Conservation (phyloP, 2,329 filamentous ascomycete species). For the Fusarium pseudonygamai region DNA sequence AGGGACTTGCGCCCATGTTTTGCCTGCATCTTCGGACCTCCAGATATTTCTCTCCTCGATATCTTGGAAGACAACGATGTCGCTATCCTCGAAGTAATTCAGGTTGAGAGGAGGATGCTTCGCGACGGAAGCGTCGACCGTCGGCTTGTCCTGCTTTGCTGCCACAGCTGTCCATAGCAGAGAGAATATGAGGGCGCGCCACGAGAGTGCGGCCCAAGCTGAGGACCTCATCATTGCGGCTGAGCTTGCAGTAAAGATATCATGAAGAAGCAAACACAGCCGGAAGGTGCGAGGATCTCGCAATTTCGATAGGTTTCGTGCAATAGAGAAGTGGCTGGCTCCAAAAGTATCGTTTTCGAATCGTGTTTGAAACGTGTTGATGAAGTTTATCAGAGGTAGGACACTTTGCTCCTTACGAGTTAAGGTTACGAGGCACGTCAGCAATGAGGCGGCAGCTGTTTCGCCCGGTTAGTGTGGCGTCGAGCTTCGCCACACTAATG, state of each 20-base stretch:
- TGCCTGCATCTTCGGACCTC: slow-evolving; percentile 83
- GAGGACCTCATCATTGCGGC: slow-evolving; percentile 64
- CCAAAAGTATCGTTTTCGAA: slow-evolving; percentile 9
- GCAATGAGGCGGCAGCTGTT: slow-evolving; percentile 43
- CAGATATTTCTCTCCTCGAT: slow-evolving; percentile 70
- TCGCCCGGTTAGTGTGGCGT: slow-evolving; percentile 36
- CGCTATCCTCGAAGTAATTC: slow-evolving; percentile 91
- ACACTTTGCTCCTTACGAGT: slow-evolving; percentile 41
- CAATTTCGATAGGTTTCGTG: not conserved
- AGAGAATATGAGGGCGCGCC: slow-evolving; percentile 63
- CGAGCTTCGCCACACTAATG: slow-evolving; percentile 40
- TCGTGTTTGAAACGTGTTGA: slow-evolving; percentile 21
- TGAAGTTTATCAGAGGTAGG: slow-evolving; percentile 33
- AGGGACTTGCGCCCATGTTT: slow-evolving; percentile 74
- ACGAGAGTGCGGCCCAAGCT: slow-evolving; percentile 58
- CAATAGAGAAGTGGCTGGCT: not conserved
- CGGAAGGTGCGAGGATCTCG: slow-evolving; percentile 15
- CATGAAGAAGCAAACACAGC: slow-evolving; percentile 52
- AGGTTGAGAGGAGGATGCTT: slow-evolving; percentile 73
- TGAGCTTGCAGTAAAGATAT: slow-evolving; percentile 45
- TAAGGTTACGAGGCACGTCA: slow-evolving; percentile 41
- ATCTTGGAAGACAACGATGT: slow-evolving; percentile 82
- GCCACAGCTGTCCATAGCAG: slow-evolving; percentile 52
- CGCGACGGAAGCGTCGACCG: slow-evolving; percentile 72
- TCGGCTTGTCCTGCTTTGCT: slow-evolving; percentile 73